Evolutionary conservation across 2,329 filamentous ascomycete species (phyloP), one percentile per base, ranked within the genome.

Genomic region (Cordyceps pruinosa): DNA sequence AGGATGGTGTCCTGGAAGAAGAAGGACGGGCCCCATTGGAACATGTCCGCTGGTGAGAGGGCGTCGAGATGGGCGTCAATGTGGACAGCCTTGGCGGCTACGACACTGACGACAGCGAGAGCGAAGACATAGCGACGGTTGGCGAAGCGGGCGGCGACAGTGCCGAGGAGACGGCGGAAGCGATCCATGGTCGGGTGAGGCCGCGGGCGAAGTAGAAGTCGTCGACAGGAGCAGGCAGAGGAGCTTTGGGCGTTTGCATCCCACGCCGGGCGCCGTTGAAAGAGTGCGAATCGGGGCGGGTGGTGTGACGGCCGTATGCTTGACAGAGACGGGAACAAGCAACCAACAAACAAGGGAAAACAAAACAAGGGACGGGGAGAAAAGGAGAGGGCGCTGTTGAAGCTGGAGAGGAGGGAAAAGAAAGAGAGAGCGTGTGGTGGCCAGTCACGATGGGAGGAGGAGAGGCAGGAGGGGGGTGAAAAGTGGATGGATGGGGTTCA

Each of bases 81-180:
- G 48, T 60, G 59, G 19, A 59, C 46, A 10, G 57, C 52, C 44
- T 60, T 60, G 39, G 57, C 57, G 21, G 45, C 59, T 17, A 59
- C 8, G 52, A 59, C 46, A 41, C 58, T 59, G 41, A 59, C 52
- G 17, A 30, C 58, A 21, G 58, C 58, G 42, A 59, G 39, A 21
- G 58, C 58, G 10, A 56, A 55, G 6, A 59, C 58, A 41, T 52
- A 59, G 47, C 58, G 58, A 15, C 58, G 51, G 47, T 56, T 59
- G 26, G 52, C 41, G 35, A 59, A 59, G 1, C 57, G 57, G 4
- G 57, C 44, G 37, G 41, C 30, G 15, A 58, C 28, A 17, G 57
- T 55, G 46, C 35, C 51, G 9, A 55, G 30, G 21, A 53, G 37
- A 25, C 51, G 52, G 15, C 57, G 57, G 4, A 55, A 8, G 17